These are phyloP conservation scores for Berkeleyomyces rouxiae DNA, from an alignment of 2,329 filamentous ascomycete species.

Conservation along the genomic window DNA sequence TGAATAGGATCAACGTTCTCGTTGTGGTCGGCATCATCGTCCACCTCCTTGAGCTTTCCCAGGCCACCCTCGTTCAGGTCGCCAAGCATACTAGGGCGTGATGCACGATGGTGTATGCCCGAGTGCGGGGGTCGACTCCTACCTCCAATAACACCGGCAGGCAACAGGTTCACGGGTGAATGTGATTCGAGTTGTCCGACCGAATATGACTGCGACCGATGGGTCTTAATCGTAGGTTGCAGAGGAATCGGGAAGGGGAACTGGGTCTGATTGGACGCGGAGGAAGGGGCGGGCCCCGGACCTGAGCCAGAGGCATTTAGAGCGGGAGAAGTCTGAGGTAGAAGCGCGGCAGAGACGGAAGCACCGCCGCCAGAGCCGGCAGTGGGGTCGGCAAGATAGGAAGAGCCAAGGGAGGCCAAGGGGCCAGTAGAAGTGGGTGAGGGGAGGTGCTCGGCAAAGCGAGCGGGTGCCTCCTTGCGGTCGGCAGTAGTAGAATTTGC, in stretches of 20 bases:
- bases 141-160: slow-evolving; percentile 32
- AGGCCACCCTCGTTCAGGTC: slow-evolving; percentile 51
- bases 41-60: slow-evolving; percentile 53
- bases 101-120: slow-evolving; percentile 64
- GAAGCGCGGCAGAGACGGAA: slow-evolving; percentile 27
- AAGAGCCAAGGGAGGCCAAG: slow-evolving; percentile 25
- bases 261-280: slow-evolving; percentile 41
- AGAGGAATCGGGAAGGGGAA: slow-evolving; percentile 79
- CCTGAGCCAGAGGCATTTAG: slow-evolving; percentile 25
- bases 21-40: slow-evolving; percentile 51
- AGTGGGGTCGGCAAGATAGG: slow-evolving; percentile 34
- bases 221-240: slow-evolving; percentile 80
- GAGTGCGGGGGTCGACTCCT: slow-evolving; percentile 38
- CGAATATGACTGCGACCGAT: slow-evolving; percentile 91
- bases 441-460: slow-evolving; percentile 56
- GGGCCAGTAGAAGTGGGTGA: slow-evolving; percentile 51
- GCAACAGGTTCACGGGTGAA: slow-evolving; percentile 25
- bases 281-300: slow-evolving; percentile 34
- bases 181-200: slow-evolving; percentile 77
- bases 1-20: slow-evolving; percentile 38
- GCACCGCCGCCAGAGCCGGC: slow-evolving; percentile 22
- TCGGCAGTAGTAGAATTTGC: slow-evolving; percentile 26
- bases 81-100: slow-evolving; percentile 59
- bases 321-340: slow-evolving; percentile 33
- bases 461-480: slow-evolving; percentile 59